Base-by-base conservation (phyloP, 2,329 filamentous ascomycete species). In the Calonectria crousiana region DNA sequence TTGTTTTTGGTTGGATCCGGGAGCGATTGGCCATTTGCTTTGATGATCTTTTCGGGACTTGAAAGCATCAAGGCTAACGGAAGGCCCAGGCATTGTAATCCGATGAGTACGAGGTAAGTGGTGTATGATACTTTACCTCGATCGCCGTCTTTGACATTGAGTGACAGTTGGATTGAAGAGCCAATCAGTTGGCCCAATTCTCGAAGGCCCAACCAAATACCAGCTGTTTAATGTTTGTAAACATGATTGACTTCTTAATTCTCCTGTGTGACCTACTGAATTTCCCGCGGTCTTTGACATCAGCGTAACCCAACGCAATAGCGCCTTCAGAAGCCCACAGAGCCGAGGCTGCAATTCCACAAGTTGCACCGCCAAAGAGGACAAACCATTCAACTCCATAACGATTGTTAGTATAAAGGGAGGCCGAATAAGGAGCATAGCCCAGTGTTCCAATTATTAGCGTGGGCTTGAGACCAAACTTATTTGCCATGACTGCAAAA, bases 341-440 rank as follows among this genome's bases (percentile, higher is more conserved):
- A 1, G 89, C 82, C 2, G 87, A 88, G 0, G 88, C 88, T 0
- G 83, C 87, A n/a, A 89, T 80, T 23, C 88, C 88, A 74, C 88
- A 90, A 4, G 86, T 84, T 0, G 86, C 87, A 8, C 87, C 86
- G 5, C 88, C 88, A 6, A 90, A 78, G 0, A 89, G 82, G 2
- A 90, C 87, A 56, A 90, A 87, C 89, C 88, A 90, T 20, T 85
- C 87, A 53, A 87, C 88, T 6, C 89, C 89, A 71, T 85, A 89
- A 4, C 87, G 83, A 79, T 89, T 89, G 76, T 89, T 89, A 70
- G 84, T 86, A 76, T 90, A 90, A 0, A 90, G 81, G 0, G 86
- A 84, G 2, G 87, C 88, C 0, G 82, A 83, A 72, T 90, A 90
- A 20, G 89, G 77, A 0, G 87, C 87, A 71, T 89, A 90, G 0